Evolutionary conservation across 768 basidiomycete genomes (phyloP).

Genomic region (Flagelloscypha sp.): DNA sequence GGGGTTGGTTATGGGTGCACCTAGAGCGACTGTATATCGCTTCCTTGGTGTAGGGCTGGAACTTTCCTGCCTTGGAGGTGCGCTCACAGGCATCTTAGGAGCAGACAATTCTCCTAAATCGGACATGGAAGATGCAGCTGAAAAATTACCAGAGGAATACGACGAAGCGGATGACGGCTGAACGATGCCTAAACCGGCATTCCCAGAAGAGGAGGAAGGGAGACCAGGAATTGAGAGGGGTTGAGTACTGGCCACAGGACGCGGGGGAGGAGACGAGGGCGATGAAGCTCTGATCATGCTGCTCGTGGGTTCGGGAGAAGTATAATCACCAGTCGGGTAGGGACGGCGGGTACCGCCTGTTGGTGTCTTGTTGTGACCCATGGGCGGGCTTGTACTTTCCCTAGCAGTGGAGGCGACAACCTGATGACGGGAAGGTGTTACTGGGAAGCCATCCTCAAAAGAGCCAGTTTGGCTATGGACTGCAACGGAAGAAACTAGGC

Average conservation of each 20-base stretch:
- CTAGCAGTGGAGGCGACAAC: constrained; percentile 34
- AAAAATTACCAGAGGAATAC: constrained; percentile 13
- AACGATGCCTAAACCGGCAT: constrained; percentile 4
- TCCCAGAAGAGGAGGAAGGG: constrained; percentile 17
- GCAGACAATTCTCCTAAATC: too few species aligned
- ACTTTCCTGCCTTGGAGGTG: constrained; percentile 15
- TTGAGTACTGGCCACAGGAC: constrained; percentile 23
- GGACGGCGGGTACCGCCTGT: constrained; percentile 51
- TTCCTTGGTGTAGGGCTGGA: constrained; percentile 67
- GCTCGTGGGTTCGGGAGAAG: constrained; percentile 47
- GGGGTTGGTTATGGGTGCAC: constrained; percentile 54
- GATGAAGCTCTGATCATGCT: too few species aligned
- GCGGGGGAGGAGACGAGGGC: constrained; percentile 44
- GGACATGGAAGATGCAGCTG: constrained; percentile 15
- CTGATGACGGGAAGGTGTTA: constrained; percentile 24
- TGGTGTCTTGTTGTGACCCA: constrained; percentile 37
- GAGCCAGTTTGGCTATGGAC: constrained; percentile 32
- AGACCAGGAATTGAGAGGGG: constrained; percentile 44
- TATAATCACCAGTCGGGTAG: constrained; percentile 79
- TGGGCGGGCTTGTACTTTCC: constrained; percentile 59
- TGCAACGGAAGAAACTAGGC: constrained; percentile 38
- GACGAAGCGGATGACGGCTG: constrained; percentile 6
- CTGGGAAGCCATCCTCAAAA: constrained; percentile 20
- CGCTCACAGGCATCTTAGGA: constrained; percentile 1
- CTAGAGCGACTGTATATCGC: constrained; percentile 80